Evolutionary conservation across 2,329 filamentous ascomycete genomes (phyloP).

Genomic region (Aspergillus sp.): DNA sequence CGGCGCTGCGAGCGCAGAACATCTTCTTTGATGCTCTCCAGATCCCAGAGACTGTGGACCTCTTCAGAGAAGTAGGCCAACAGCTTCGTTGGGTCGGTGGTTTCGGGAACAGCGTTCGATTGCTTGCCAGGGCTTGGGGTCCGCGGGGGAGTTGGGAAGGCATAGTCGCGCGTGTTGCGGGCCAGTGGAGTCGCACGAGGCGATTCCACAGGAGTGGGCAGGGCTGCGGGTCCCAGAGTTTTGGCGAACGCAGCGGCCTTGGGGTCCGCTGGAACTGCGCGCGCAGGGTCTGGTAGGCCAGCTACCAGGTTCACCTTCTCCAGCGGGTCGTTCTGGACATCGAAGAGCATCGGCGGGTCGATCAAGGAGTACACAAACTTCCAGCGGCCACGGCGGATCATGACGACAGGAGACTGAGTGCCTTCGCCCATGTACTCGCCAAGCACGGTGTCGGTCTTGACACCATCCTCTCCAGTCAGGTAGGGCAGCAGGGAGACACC

Average conservation of each 20-base stretch:
- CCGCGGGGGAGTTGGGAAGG: slow-evolving; percentile 38
- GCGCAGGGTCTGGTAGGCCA: slow-evolving; percentile 35
- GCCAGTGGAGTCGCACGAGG: slow-evolving; percentile 30
- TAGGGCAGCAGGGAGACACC: slow-evolving; percentile 80
- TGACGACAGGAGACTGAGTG: slow-evolving; percentile 83
- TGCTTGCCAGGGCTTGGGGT: slow-evolving; percentile 40
- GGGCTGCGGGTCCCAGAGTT: slow-evolving; percentile 14
- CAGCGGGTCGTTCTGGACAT: slow-evolving; percentile 71
- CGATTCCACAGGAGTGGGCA: slow-evolving; percentile 35
- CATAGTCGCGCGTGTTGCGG: slow-evolving; percentile 25
- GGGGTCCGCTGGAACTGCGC: not conserved
- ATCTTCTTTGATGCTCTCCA: slow-evolving; percentile 71
- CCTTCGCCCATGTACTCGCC: slow-evolving; percentile 95
- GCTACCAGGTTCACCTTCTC: slow-evolving; percentile 70
- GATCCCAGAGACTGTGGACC: slow-evolving; percentile 75
- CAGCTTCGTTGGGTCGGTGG: slow-evolving; percentile 40
- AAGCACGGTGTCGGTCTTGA: slow-evolving; percentile 76
- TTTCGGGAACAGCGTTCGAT: slow-evolving; percentile 30
- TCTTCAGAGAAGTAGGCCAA: slow-evolving; percentile 72
- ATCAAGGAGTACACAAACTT: slow-evolving; percentile 87
- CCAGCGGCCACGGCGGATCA: slow-evolving; percentile 87
- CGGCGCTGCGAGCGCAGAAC: slow-evolving; percentile 77
- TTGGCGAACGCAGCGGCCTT: slow-evolving; percentile 36
- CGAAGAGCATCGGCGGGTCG: slow-evolving; percentile 81
- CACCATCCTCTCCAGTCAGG: slow-evolving; percentile 57